Evolutionary conservation across 2,329 filamentous ascomycete genomes (phyloP), one percentile per base, ranked within the genome.

Genomic region (Aspergillus neotritici): DNA sequence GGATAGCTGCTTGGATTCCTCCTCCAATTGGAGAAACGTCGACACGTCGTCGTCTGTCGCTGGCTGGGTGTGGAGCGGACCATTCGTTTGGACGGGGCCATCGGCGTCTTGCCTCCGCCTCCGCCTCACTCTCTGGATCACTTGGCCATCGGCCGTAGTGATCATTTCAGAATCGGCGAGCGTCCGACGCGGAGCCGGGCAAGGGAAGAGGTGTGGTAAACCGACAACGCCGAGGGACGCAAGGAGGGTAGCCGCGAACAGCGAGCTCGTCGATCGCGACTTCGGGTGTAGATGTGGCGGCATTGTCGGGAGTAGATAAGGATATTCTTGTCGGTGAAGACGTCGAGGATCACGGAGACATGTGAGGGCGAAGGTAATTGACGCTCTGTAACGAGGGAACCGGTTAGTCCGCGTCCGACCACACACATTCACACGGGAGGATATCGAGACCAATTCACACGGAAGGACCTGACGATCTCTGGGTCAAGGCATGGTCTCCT

Each of bases 201-300:
- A 98, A 1, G 93, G 93, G 13, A 98, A 79, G 25, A 94, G 63
- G 65, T 98, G 93, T 15, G 93, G 93, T 34, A 95, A 75, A 25
- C 81, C 87, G 41, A 98, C 93, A 49, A 98, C 90, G 51, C 95
- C 78, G 67, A 98, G 95, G 55, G 86, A 93, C 28, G 89, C 83
- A 50, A 87, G 77, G 42, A 97, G 79, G 1, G 91, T 97, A n/a
- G 86, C 87, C 39, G 88, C 89, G 72, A 98, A 98, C 48, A 98
- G 83, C 35, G 89, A 93, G 44, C 86, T 90, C 57, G 93, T 98
- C 72, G 88, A 87, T 58, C 87, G 84, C 55, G 91, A 97, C 67
- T 90, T 84, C 29, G 93, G 93, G 67, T 98, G 93, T 33, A 98
- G 82, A 69, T 91, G 74, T 32, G 81, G 86, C 59, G 87, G 83